Conservation (phyloP, 1,284 basidiomycete species). For the Limonomyces culmigenus region DNA sequence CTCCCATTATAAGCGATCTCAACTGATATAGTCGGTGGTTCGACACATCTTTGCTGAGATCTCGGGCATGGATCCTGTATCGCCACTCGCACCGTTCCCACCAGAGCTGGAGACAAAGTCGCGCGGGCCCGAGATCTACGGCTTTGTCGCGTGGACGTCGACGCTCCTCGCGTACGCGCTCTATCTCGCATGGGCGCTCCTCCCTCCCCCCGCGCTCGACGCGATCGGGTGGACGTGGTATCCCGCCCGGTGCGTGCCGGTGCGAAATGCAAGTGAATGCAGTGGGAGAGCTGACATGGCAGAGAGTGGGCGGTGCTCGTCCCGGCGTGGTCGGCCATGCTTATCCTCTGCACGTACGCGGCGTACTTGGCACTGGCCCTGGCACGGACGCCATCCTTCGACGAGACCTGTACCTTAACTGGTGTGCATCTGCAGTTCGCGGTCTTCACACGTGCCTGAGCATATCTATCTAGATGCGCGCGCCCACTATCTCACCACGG, state of each 20-base stretch:
- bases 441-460: slow-evolving; percentile 1
- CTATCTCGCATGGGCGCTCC: slow-evolving; percentile 52
- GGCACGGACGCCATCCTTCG: slow-evolving; percentile 52
- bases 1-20: no score
- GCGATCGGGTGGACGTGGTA: slow-evolving; percentile 67
- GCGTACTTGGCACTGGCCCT: slow-evolving; percentile 64
- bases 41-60: neutral
- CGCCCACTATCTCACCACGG: slow-evolving; percentile 32
- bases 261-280: neutral
- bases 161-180: slow-evolving; percentile 57
- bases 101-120: slow-evolving; percentile 27
- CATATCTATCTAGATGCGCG: slow-evolving; percentile 27
- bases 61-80: slow-evolving; percentile 28
- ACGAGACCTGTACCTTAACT: slow-evolving; percentile 45
- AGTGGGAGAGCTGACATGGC: slow-evolving; percentile 1
- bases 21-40: neutral
- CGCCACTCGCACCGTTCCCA: slow-evolving; percentile 36
- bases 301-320: slow-evolving; percentile 79
- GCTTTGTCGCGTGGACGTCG: slow-evolving; percentile 69
- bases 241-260: slow-evolving; percentile 52
- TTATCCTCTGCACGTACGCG: slow-evolving; percentile 64
- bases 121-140: slow-evolving; percentile 71
- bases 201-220: slow-evolving; percentile 35
- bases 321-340: slow-evolving; percentile 64
- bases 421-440: slow-evolving; percentile 11